Conservation (phyloP, 352 stramenopile genomes). For the Pythium sp. region DNA sequence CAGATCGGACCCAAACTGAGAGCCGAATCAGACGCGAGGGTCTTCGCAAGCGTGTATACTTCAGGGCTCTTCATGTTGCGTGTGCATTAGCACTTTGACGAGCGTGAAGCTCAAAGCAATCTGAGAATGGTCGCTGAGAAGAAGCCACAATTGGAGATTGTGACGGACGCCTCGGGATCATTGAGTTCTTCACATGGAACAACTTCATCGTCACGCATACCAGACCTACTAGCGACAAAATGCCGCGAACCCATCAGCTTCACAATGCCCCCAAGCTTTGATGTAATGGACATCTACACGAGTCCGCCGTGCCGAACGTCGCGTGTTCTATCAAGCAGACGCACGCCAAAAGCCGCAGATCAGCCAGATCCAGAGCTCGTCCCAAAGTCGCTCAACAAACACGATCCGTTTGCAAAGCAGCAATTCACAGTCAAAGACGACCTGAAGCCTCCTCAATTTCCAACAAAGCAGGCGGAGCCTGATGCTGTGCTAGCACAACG, state of each 20-base stretch:
- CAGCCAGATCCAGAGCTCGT: not conserved
- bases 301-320: slow-evolving; percentile 7
- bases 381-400: not conserved
- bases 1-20: not conserved
- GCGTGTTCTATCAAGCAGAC: slow-evolving; percentile 19
- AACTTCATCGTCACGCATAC: slow-evolving; percentile 18
- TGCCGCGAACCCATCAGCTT: not conserved
- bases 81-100: slow-evolving; percentile 3
- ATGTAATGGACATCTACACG: slow-evolving; percentile 10
- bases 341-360: not conserved
- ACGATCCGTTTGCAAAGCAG: not conserved
- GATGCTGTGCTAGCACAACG: not conserved
- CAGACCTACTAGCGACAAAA: not conserved
- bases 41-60: not conserved
- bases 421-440: not conserved
- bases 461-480: not conserved
- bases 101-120: not conserved
- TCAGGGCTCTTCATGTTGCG: not conserved
- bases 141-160: slow-evolving; percentile 4
- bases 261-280: slow-evolving; percentile 4
- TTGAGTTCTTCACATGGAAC: not conserved
- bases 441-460: not conserved
- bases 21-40: not conserved
- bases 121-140: slow-evolving; percentile 6
- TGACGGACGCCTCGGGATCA: not conserved